Evolutionary conservation across 495 filamentous ascomycete genomes (phyloP), one percentile per base, ranked within the genome.

Genomic region (Penicillium desertorum): DNA sequence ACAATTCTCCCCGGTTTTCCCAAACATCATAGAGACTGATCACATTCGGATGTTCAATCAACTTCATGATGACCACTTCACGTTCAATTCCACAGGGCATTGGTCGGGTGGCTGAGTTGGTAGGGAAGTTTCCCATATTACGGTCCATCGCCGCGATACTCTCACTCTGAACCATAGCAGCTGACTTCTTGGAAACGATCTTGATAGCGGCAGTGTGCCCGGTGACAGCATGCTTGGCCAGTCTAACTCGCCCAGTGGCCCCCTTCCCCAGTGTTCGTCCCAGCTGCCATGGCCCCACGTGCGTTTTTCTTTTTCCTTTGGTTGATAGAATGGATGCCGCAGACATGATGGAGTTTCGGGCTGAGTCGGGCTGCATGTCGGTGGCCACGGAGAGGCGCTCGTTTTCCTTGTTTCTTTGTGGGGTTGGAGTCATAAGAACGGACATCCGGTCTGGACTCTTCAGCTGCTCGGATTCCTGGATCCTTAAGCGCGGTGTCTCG

Each of bases 1-100:
- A 98, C 92, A 98, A 83, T 69, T 98, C 91, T 45, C 88, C 86
- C 16, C 88, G 79, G 63, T 96, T 96, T 76, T 98, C 95, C 93
- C 93, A 99, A 16, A 98, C 88, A 72, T 98, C 95, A 65, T 89
- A 89, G 9, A 99, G 72, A 55, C 86, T 87, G 65, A 97, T 90
- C 50, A 99, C 89, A 69, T 98, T 91, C 0, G 85, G 89, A 74
- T 99, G 94, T 59, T 93, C 85, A 51, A 98, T 90, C 39, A 98
- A 79, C 70, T 95, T 98, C 86, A 98, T 93, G 57, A 98, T 93
- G 10, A 91, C 89, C 39, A 96, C 89, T 66, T 98, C 94, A 36
- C 94, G 81, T 66, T 98, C 94, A 46, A 98, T 89, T 1, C 86
- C 88, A 61, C 88, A 83, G 2, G 92, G 92, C 74, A 97, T 92